Percentiles rank a stretch among this genome's conserved stretches.
These are phyloP conservation scores for Trichoderma gracile DNA, from an alignment of 2,329 filamentous ascomycete species.

Conservation along the genomic window DNA sequence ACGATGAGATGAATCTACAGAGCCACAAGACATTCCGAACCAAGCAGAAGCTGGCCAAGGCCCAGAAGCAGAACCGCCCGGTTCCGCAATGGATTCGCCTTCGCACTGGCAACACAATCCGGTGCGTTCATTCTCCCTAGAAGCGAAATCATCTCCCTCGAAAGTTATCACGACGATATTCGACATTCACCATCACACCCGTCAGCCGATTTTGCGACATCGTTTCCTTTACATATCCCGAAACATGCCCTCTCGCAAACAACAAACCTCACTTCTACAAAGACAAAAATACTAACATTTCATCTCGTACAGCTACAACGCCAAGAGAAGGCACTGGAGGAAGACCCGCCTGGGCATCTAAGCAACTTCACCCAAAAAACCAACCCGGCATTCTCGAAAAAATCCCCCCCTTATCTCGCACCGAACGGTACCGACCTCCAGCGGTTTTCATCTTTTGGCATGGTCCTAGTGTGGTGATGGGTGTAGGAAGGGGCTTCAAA, in stretches of 20 bases:
- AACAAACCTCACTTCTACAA: not conserved
- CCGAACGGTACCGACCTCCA: slow-evolving; percentile 28
- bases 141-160: not conserved
- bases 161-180: not conserved
- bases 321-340: slow-evolving; percentile 99
- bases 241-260: too few species aligned
- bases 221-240: not conserved
- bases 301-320: slow-evolving; percentile 84
- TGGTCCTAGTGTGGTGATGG: slow-evolving; percentile 34
- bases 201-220: not conserved
- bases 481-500: slow-evolving; percentile 22
- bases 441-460: slow-evolving; percentile 29
- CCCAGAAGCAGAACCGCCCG: slow-evolving; percentile 99
- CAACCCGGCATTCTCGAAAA: slow-evolving; percentile 27
- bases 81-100: slow-evolving; percentile 99
- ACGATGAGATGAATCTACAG: slow-evolving; percentile 50
- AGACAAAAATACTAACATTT: slow-evolving; percentile 1
- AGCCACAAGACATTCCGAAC: slow-evolving; percentile 99
- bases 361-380: slow-evolving; percentile 47
- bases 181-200: not conserved
- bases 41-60: slow-evolving; percentile 99
- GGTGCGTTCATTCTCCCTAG: slow-evolving; percentile 64
- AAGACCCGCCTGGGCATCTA: slow-evolving; percentile 99
- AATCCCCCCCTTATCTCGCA: slow-evolving; percentile 27
- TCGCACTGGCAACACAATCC: slow-evolving; percentile 98